A percentile compares a stretch with the other conserved stretches of the same genome.
phyloP scores from a whole-genome alignment of 306 rosid genomes.

The Purshia tridentata region DNA sequence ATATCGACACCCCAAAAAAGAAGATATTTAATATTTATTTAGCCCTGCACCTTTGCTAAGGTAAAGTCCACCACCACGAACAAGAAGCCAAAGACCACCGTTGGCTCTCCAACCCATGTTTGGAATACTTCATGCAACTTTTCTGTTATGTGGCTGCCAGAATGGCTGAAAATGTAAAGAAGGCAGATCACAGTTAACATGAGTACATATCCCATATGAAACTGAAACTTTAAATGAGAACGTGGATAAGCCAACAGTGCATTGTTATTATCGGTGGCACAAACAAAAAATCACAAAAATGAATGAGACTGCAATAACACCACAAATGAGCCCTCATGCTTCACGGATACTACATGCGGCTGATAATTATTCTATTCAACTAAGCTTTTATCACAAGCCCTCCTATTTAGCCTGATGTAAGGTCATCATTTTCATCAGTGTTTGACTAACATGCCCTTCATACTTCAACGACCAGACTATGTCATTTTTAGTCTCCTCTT shows the following conservation, averaged over 20 bases:
- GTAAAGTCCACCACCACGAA: constrained; percentile 95
- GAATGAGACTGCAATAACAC: not conserved
- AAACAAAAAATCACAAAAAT: not conserved
- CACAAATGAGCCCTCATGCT: not conserved
- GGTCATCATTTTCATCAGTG: not conserved
- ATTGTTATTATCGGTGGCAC: not conserved
- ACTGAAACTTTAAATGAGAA: constrained; percentile 1
- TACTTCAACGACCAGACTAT: not conserved
- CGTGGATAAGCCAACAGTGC: constrained; percentile 1
- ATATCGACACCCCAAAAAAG: not conserved
- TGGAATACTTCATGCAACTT: constrained; percentile 93
- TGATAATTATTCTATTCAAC: not conserved
- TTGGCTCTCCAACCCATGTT: constrained; percentile 99
- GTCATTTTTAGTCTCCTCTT: not conserved
- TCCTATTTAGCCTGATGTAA: not conserved
- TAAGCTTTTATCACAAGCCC: not conserved
- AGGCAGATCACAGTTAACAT: constrained; percentile 18
- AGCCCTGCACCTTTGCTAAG: constrained; percentile 98
- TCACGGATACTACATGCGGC: not conserved
- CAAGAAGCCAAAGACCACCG: constrained; percentile 99
- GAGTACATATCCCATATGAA: constrained; percentile 19
- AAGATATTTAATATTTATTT: constrained; percentile 30
- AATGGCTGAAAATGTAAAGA: constrained; percentile 55
- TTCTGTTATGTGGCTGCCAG: constrained; percentile 99
- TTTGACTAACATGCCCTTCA: not conserved